These are phyloP conservation scores for Aureobasidium sp. DNA, from an alignment of 2,329 filamentous ascomycete genomes.

Conservation along the genomic window DNA sequence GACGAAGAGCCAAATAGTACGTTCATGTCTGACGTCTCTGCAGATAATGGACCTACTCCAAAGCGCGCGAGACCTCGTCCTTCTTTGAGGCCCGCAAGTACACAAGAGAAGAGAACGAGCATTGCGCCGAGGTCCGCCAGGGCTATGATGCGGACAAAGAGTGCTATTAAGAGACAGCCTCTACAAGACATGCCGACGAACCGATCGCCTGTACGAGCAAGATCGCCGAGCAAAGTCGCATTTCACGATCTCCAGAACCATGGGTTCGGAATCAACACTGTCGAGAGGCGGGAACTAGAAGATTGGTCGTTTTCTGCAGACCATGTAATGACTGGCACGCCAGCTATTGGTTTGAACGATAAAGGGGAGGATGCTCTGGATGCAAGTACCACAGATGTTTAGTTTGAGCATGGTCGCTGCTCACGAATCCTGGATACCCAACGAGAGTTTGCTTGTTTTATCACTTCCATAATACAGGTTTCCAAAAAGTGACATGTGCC, in stretches of 20 bases:
- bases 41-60: conserved; percentile 28
- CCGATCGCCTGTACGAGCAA: conserved; percentile 17
- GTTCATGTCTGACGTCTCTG: conserved; percentile 24
- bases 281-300: conserved; percentile 13
- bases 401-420: not conserved
- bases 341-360: conserved; percentile 5
- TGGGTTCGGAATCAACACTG: not conserved
- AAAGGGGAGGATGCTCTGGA: not conserved
- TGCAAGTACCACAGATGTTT: conserved; percentile 14
- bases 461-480: not conserved
- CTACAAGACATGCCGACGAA: conserved; percentile 22
- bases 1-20: conserved; percentile 16
- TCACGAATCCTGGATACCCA: not conserved
- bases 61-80: conserved; percentile 33
- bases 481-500: not conserved
- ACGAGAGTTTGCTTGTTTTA: not conserved
- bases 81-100: conserved; percentile 24
- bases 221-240: conserved; percentile 19
- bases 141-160: conserved; percentile 17
- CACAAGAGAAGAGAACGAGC: conserved; percentile 23
- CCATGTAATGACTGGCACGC: conserved; percentile 14
- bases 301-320: conserved; percentile 15
- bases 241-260: conserved; percentile 12
- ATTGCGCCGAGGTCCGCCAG: conserved; percentile 12
- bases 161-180: conserved; percentile 19